Evolutionary conservation across 2,329 filamentous ascomycete species (phyloP), one percentile per base, ranked within the genome.

Genomic region (Aspergillus sp.): DNA sequence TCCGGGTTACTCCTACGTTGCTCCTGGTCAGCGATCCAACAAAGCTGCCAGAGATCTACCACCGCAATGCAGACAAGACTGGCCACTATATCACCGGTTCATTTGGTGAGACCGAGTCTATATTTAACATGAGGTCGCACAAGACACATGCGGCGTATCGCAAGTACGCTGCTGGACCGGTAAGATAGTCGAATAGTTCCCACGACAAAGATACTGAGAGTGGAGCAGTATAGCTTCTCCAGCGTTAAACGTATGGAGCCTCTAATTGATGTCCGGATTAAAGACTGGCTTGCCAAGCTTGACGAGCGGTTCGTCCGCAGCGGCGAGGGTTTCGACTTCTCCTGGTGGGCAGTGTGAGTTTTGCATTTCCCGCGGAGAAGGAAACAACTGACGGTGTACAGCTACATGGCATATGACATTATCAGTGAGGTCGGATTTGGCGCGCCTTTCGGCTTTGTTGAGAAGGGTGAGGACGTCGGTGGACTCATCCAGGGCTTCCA

Each of bases 161-260:
- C 17, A 85, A 84, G 69, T 76, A 83, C 20, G 77, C 81, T 22
- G 84, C 83, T 1, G 75, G 77, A 1, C 79, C 82, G 2, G 71
- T 74, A 73, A 42, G 70, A n/a, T 13, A 11, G 13, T 15, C 15
- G 12, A 15, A 17, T 3, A 13, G 19, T 6, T 7, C 13, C 3
- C 3, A 24, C 3, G 11, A 45, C 6, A 20, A 19, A 8, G 9
- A 40, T 42, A 27, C 55, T 65, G 42, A 65, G 24, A 40, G 17
- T 20, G 7, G 33, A 54, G 24, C 53, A 73, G 63, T 86, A 86
- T 64, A 80, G 77, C 53, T 83, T 85, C 64, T 77, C 72, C 45
- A 85, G 83, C 62, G 79, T 86, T 62, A 82, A 81, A 69, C 82
- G 79, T 61, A 86, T 84, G 80, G 84, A 86, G 66, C 80, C 81